A percentile compares a stretch with the other conserved stretches of the same genome.
phyloP scores from a whole-genome alignment of 192 early-diverging fungal species.

The Podila epicladia region DNA sequence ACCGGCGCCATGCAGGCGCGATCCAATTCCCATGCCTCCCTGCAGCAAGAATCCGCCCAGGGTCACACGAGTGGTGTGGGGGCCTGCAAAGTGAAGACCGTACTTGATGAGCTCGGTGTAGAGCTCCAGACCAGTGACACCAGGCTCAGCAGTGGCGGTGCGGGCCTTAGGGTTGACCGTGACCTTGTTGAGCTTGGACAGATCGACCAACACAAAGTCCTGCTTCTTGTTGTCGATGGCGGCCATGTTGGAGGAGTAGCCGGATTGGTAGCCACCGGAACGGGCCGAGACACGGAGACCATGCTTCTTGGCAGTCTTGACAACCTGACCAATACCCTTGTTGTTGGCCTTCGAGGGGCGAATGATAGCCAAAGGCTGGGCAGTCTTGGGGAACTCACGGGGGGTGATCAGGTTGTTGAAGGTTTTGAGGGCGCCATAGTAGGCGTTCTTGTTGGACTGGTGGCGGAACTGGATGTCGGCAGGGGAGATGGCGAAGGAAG shows the following conservation, averaged over 20 bases:
- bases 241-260: constrained; percentile 48
- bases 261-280: constrained; percentile 45
- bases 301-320: constrained; percentile 36
- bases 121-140: constrained; percentile 40
- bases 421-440: constrained; percentile 46
- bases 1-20: constrained; percentile 37
- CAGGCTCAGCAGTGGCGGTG: constrained; percentile 47
- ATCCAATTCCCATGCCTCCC: constrained; percentile 49
- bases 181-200: constrained; percentile 44
- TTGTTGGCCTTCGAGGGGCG: constrained; percentile 35
- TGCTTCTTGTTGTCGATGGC: constrained; percentile 34
- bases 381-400: constrained; percentile 30
- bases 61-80: constrained; percentile 36
- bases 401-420: constrained; percentile 50
- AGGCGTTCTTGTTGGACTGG: constrained; percentile 25
- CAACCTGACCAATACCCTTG: constrained; percentile 24
- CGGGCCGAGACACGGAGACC: constrained; percentile 46
- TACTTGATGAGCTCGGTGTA: constrained; percentile 46
- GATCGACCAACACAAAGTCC: constrained; percentile 44
- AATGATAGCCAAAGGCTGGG: constrained; percentile 32
- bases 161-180: constrained; percentile 23
- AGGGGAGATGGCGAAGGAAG: constrained; percentile 12
- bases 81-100: constrained; percentile 44
- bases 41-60: constrained; percentile 49
- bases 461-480: constrained; percentile 41